Base-by-base conservation (phyloP, 805 yeast genomes). In the Kodamaea neixiangensis region DNA sequence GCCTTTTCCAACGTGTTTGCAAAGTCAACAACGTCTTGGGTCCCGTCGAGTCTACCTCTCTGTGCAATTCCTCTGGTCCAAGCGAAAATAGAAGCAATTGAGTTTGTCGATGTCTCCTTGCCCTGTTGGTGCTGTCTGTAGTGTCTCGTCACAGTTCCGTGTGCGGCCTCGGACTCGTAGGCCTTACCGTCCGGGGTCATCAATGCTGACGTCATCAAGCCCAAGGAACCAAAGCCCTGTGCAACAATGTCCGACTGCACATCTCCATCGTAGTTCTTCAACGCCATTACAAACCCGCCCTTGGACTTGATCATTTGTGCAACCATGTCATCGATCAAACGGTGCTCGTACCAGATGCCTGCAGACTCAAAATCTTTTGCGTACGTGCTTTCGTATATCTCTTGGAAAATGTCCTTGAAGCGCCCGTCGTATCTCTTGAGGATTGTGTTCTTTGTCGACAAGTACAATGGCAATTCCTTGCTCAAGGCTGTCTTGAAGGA, bases 201-300 rank as follows among this genome's bases (percentile, higher is more conserved):
- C 60, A 93, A 81, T n/a, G 90, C 96, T 2, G 98, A 93, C 29
- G 98, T 91, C 98, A 93, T 93, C 61, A 93, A 80, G 40, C 98
- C 98, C 58, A 93, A 79, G 15, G 97, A 92, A 35, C 98, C 98
- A 63, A 93, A 93, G 35, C 98, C 98, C 75, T 93, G 98, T 25
- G 98, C 98, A 51, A 93, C 97, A 64, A 93, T 87, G 71, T 93
- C 98, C 13, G 96, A 86, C 75, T 91, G 92, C 50, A 93, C 98
- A 68, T 93, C 98, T 71, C 98, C 98, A 69, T 93, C 98, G 73
- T 93, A 93, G 77, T 93, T 93, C 79, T 93, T 93, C 87, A 93
- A 82, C 44, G 98, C 98, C 72, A 93, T 89, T 62, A 93, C 87
- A 70, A 78, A 93, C 5, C 98, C 97, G 63, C 98, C 98, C 66